phyloP scores from a whole-genome alignment of 768 basidiomycete genomes.

The Hygrocybe punicea region DNA sequence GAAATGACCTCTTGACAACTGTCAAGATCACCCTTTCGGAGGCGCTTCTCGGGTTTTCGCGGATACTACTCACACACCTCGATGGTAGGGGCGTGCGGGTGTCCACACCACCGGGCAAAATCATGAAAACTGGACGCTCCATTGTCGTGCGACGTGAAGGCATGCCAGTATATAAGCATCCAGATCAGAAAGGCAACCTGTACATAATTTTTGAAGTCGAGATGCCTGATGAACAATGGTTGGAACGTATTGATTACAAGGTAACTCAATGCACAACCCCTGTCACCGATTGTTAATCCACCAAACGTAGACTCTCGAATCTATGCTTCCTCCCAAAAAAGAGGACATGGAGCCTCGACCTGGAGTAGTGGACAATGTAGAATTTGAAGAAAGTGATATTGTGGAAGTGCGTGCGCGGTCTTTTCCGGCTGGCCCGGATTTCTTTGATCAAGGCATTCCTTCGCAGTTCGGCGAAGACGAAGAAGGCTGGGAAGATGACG shows the following conservation, averaged over 20 bases:
- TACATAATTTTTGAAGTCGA: constrained; percentile 82
- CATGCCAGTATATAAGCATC: constrained; percentile 74
- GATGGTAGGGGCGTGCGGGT: constrained; percentile 90
- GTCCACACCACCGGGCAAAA: constrained; percentile 66
- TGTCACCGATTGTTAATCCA: neutral
- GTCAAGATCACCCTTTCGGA: constrained; percentile 90
- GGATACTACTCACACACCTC: constrained; percentile 85
- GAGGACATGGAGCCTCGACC: constrained; percentile 68
- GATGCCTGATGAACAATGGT: constrained; percentile 82
- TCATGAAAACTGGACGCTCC: constrained; percentile 69
- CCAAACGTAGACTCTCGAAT: constrained; percentile 52
- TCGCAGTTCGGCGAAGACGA: constrained; percentile 73
- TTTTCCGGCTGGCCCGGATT: constrained; percentile 68
- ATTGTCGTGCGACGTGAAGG: constrained; percentile 82
- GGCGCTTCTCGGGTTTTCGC: constrained; percentile 90
- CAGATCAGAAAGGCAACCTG: constrained; percentile 72
- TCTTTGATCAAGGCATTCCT: constrained; percentile 74
- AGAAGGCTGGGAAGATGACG: constrained; percentile 68
- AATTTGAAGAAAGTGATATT: constrained; percentile 74
- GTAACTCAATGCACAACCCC: constrained; percentile 34
- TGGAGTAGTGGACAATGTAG: constrained; percentile 63
- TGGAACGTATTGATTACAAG: constrained; percentile 56
- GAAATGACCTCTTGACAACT: constrained; percentile 73
- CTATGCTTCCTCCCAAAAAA: constrained; percentile 74
- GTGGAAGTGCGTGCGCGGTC: constrained; percentile 79